A percentile compares a stretch with the other conserved stretches of the same genome.
Conservation (phyloP, 2,329 filamentous ascomycete species). For the Septoria petroselini region DNA sequence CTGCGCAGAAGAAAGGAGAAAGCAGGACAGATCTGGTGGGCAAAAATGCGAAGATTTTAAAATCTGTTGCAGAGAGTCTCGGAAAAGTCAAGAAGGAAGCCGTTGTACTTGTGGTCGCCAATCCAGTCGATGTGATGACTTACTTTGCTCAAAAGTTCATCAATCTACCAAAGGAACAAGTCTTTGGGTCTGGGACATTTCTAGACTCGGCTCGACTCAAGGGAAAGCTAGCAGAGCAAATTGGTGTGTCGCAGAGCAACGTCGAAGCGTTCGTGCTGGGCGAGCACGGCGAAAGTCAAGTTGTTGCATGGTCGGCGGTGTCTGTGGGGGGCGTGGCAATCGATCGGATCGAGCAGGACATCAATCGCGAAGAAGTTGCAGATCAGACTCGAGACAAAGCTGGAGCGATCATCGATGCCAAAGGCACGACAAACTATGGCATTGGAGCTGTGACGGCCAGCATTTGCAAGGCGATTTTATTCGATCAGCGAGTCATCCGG, state of each 20-base stretch:
- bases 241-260: constrained; percentile 41
- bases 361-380: constrained; percentile 41
- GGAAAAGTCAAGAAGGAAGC: constrained; percentile 49
- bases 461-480: constrained; percentile 52
- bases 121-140: constrained; percentile 56
- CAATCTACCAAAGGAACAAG: constrained; percentile 49
- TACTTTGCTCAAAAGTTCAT: constrained; percentile 50
- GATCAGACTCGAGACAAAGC: constrained; percentile 49
- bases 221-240: constrained; percentile 43
- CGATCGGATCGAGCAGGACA: constrained; percentile 32
- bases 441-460: constrained; percentile 49
- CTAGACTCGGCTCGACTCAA: constrained; percentile 53
- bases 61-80: constrained; percentile 50
- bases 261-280: constrained; percentile 49
- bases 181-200: constrained; percentile 54
- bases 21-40: constrained; percentile 48
- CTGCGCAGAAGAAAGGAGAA: constrained; percentile 51
- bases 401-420: constrained; percentile 48
- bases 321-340: constrained; percentile 46
- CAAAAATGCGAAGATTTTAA: constrained; percentile 50
- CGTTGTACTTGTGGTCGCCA: constrained; percentile 53
- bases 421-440: constrained; percentile 52
- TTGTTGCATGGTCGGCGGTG: constrained; percentile 49
- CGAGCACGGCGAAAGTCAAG: constrained; percentile 50
- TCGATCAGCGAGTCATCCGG: constrained; percentile 48